Percentiles rank a stretch among this genome's conserved stretches.
phyloP scores from a whole-genome alignment of 495 filamentous ascomycete species.

The Trichoderma orchidacearum region DNA sequence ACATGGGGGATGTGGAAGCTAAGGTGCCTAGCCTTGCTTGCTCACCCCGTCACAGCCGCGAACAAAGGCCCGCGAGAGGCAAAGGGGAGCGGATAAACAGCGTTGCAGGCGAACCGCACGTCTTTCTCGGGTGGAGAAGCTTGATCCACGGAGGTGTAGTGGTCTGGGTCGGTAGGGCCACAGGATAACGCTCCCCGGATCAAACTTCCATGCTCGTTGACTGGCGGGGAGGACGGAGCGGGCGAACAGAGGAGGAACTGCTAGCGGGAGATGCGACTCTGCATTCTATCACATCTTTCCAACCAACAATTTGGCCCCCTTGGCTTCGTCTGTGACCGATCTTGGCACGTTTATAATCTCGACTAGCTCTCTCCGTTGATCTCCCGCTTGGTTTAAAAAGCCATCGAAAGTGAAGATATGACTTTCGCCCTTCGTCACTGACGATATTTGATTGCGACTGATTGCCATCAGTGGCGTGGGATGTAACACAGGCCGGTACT shows the following conservation, averaged over 20 bases:
- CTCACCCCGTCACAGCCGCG: too few species aligned
- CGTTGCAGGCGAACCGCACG: background rate
- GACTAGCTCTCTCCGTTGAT: background rate
- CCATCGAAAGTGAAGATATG: background rate
- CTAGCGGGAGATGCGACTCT: background rate
- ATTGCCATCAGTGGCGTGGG: background rate
- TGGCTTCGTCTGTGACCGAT: background rate
- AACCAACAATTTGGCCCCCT: background rate
- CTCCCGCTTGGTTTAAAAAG: too few species aligned
- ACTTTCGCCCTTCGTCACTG: background rate
- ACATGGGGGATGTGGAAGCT: background rate
- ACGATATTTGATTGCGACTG: background rate
- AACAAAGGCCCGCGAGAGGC: background rate
- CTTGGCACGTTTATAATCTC: background rate
- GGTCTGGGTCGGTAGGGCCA: too few species aligned
- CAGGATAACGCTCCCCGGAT: too few species aligned
- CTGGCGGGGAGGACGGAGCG: too few species aligned
- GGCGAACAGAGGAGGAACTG: too few species aligned
- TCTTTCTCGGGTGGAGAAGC: background rate
- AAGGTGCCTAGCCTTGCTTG: background rate
- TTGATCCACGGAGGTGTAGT: too few species aligned
- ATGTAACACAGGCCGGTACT: background rate
- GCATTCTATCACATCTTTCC: background rate
- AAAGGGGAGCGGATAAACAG: background rate
- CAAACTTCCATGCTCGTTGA: too few species aligned